These are phyloP conservation scores for Kwoniella sp. DNA, from an alignment of 768 basidiomycete genomes.

Conservation along the genomic window DNA sequence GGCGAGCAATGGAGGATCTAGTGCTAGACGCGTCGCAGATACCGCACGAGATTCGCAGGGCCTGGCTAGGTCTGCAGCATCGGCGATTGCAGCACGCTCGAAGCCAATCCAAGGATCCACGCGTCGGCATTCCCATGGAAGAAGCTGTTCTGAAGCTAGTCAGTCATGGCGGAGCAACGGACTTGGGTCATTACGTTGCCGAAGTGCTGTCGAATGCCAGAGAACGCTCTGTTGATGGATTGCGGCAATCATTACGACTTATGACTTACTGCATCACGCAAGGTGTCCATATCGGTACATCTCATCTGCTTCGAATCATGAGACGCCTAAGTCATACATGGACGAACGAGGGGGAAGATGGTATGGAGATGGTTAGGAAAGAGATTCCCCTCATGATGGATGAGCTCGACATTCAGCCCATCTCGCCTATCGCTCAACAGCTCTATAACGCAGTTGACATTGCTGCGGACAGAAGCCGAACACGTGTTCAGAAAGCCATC, in stretches of 20 bases:
- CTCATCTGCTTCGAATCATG: slow-evolving; percentile 5
- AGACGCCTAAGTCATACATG: neutral
- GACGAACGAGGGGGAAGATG: neutral
- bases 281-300: neutral
- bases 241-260: slow-evolving; percentile 1
- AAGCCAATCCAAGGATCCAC: neutral
- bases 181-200: slow-evolving; percentile 1
- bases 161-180: neutral
- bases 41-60: slow-evolving; percentile 6
- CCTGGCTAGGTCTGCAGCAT: slow-evolving; percentile 8
- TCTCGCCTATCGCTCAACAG: neutral
- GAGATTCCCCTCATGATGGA: neutral
- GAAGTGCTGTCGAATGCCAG: slow-evolving; percentile 1
- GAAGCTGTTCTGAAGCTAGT: slow-evolving; percentile 3
- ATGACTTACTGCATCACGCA: slow-evolving; percentile 3
- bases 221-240: neutral
- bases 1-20: neutral
- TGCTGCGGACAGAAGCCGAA: neutral
- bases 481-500: slow-evolving; percentile 5
- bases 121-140: neutral
- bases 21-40: neutral
- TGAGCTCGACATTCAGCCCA: neutral
- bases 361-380: neutral
- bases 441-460: slow-evolving; percentile 3
- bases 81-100: neutral